Percentiles rank a stretch among this genome's conserved stretches.
Evolutionary conservation across 352 stramenopile genomes (phyloP).

Genomic region (Phytophthora capsici): DNA sequence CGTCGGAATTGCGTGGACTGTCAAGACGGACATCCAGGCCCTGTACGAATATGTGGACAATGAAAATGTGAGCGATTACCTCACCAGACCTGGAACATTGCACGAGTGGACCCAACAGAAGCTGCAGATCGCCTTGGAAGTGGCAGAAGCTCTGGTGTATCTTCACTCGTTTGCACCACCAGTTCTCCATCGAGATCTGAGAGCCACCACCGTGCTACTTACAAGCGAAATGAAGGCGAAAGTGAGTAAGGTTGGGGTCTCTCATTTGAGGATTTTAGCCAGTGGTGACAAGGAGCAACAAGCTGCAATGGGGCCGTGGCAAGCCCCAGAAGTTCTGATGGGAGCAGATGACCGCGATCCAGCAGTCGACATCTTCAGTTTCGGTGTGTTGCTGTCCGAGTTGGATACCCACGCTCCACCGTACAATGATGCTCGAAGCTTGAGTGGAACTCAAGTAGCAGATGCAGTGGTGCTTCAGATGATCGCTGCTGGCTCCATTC

Average conservation of each 20-base stretch:
- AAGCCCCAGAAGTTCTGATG: slow-evolving; percentile 51
- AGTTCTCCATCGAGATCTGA: slow-evolving; percentile 63
- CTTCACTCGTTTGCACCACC: slow-evolving; percentile 58
- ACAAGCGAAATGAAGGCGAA: slow-evolving; percentile 31
- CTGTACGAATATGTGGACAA: slow-evolving; percentile 72
- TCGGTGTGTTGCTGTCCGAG: slow-evolving; percentile 50
- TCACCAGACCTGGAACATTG: slow-evolving; percentile 27
- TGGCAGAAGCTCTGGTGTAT: slow-evolving; percentile 63
- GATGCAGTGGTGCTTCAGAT: slow-evolving; percentile 50
- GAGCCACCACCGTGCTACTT: slow-evolving; percentile 61
- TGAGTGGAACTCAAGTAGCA: slow-evolving; percentile 28
- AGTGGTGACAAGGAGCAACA: slow-evolving; percentile 18
- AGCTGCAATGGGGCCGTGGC: slow-evolving; percentile 32
- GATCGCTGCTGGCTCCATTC: slow-evolving; percentile 35
- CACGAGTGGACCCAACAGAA: slow-evolving; percentile 45
- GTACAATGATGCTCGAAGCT: slow-evolving; percentile 36
- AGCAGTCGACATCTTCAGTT: slow-evolving; percentile 46
- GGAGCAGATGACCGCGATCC: slow-evolving; percentile 32
- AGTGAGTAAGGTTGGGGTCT: slow-evolving; percentile 32
- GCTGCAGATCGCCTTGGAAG: slow-evolving; percentile 48
- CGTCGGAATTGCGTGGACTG: slow-evolving; percentile 62
- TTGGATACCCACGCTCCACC: slow-evolving; percentile 49
- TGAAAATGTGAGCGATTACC: slow-evolving; percentile 50
- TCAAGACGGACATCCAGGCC: slow-evolving; percentile 57
- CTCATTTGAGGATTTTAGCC: slow-evolving; percentile 4